Evolutionary conservation across 192 early-diverging fungal genomes (phyloP), one percentile per base, ranked within the genome.

Genomic region (Linnemannia exigua): DNA sequence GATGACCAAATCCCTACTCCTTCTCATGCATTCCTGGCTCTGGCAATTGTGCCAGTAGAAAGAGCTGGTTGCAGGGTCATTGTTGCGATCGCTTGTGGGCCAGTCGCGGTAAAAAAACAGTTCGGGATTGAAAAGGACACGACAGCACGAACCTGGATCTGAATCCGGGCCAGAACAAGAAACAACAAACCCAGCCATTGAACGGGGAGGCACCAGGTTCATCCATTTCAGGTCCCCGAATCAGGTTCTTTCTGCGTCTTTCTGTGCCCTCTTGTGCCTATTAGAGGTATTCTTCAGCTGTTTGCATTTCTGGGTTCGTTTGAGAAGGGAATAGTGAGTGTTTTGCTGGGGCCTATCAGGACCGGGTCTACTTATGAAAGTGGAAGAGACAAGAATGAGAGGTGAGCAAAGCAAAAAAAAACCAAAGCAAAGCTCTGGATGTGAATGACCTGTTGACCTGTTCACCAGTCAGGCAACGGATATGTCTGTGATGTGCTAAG

Each of bases 61-160:
- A 17, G 20, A 15, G 48, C 5, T 47, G 0, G 15, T 50, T 19
- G 16, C 48, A 15, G 3, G 0, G 15, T 19, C 15, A 15, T 50
- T 19, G 48, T 50, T 50, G n/a, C n/a, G n/a, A n/a, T n/a, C n/a
- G n/a, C n/a, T n/a, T n/a, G n/a, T n/a, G n/a, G n/a, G n/a, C n/a
- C n/a, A n/a, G n/a, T n/a, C n/a, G n/a, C n/a, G n/a, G n/a, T n/a
- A n/a, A n/a, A n/a, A n/a, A n/a, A n/a, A n/a, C n/a, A n/a, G n/a
- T n/a, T n/a, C n/a, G n/a, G n/a, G n/a, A n/a, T n/a, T n/a, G n/a
- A n/a, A n/a, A n/a, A n/a, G n/a, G n/a, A n/a, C 5, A 54, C 52
- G 28, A 73, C 50, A 54, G 33, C 72, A 73, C 31, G 50, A 31
- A 9, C 72, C 72, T 51, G 50, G 50, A 47, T 73, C 50, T 48